Conservation (phyloP, 1,284 basidiomycete genomes). For the Phlebopus sp. region DNA sequence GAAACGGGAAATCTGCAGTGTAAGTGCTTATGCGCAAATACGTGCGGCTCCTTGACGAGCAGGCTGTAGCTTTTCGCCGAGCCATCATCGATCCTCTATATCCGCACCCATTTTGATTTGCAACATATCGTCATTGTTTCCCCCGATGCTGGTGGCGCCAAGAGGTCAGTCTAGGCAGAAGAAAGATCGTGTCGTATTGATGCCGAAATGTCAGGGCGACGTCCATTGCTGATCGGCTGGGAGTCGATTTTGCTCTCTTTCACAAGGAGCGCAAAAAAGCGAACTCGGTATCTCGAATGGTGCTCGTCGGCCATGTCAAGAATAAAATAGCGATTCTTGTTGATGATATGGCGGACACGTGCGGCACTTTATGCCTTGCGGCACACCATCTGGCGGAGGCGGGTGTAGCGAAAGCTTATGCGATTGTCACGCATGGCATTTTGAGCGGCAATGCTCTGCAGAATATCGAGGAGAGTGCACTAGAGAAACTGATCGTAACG, state of each 20-base stretch:
- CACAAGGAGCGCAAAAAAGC: slow-evolving; percentile 99
- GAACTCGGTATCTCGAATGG: slow-evolving; percentile 98
- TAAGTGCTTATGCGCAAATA: slow-evolving; percentile 37
- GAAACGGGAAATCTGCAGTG: slow-evolving; percentile 33
- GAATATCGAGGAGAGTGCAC: slow-evolving; percentile 66
- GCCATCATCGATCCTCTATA: slow-evolving; percentile 94
- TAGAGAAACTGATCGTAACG: slow-evolving; percentile 97
- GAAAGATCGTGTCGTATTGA: slow-evolving; percentile 3
- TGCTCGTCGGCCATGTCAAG: slow-evolving; percentile 92
- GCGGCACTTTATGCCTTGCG: slow-evolving; percentile 94
- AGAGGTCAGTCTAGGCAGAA: slow-evolving; percentile 60
- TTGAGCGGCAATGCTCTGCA: slow-evolving; percentile 86
- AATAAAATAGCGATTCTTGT: slow-evolving; percentile 97
- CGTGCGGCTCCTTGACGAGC: slow-evolving; percentile 16
- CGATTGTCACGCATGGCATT: slow-evolving; percentile 97
- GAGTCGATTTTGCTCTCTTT: slow-evolving; percentile 98
- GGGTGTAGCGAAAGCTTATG: slow-evolving; percentile 84
- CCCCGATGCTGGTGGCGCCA: slow-evolving; percentile 97
- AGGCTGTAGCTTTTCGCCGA: slow-evolving; percentile 88
- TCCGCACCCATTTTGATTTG: slow-evolving; percentile 88
- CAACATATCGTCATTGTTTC: slow-evolving; percentile 94
- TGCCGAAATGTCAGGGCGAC: slow-evolving; percentile 68
- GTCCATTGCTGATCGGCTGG: slow-evolving; percentile 94
- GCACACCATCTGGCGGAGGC: slow-evolving; percentile 88
- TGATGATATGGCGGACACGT: slow-evolving; percentile 99